Conservation (phyloP, 2,329 filamentous ascomycete species). For the Eutypa lata region DNA sequence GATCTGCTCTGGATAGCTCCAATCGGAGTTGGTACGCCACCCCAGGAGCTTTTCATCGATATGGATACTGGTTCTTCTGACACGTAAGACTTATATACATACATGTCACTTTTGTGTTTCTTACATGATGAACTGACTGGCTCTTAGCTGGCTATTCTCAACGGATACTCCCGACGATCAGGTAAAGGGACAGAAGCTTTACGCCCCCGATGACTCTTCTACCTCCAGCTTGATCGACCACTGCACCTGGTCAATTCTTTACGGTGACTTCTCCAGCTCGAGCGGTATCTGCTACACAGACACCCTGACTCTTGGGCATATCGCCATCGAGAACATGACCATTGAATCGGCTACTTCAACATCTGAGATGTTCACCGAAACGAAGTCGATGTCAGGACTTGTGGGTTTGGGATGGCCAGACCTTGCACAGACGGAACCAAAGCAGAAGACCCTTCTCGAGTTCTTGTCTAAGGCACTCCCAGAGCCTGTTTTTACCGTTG, state of each 20-base stretch:
- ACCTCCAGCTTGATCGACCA: constrained; percentile 39
- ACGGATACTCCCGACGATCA: constrained; percentile 44
- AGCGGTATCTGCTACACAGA: constrained; percentile 49
- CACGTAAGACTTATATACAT: constrained; percentile 52
- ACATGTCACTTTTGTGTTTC: constrained; percentile 17
- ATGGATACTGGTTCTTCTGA: constrained; percentile 55
- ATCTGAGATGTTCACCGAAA: constrained; percentile 40
- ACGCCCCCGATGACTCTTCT: constrained; percentile 42
- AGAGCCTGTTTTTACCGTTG: constrained; percentile 44
- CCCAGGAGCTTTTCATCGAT: constrained; percentile 45
- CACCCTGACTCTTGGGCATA: constrained; percentile 42
- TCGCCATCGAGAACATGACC: constrained; percentile 41
- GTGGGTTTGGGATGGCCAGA: constrained; percentile 49
- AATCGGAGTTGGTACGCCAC: constrained; percentile 44
- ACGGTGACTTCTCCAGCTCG: constrained; percentile 40
- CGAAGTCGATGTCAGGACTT: constrained; percentile 45
- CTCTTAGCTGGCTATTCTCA: constrained; percentile 51
- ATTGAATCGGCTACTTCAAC: constrained; percentile 47
- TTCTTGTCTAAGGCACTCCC: constrained; percentile 38
- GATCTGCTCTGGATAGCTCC: constrained; percentile 44
- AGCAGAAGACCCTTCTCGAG: constrained; percentile 43
- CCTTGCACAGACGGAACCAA: constrained; percentile 40
- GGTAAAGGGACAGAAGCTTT: constrained; percentile 40
- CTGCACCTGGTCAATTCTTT: constrained; percentile 47
- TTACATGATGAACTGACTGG: not conserved